phyloP scores from a whole-genome alignment of 2,329 filamentous ascomycete species.

The Pleomassaria siparia region DNA sequence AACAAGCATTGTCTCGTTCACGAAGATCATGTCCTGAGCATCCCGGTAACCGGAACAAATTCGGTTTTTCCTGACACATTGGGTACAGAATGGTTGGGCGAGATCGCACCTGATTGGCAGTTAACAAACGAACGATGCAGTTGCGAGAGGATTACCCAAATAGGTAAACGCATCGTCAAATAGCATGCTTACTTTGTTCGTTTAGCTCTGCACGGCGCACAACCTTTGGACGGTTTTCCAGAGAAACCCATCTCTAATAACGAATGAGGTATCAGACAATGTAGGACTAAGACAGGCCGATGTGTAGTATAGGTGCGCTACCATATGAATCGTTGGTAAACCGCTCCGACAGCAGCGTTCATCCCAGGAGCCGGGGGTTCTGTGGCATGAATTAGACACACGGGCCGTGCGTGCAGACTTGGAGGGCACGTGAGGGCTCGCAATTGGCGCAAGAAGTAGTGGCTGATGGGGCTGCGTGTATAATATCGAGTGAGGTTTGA shows the following conservation, averaged over 20 bases:
- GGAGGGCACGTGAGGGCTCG: neutral
- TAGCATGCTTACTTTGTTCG: constrained; percentile 20
- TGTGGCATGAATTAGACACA: neutral
- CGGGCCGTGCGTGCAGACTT: neutral
- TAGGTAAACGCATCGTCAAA: constrained; percentile 5
- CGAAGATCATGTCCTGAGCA: constrained; percentile 22
- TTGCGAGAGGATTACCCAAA: constrained; percentile 11
- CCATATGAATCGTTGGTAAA: neutral
- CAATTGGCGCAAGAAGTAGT: neutral
- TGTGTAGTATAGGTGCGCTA: neutral
- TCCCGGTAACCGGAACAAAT: constrained; percentile 23
- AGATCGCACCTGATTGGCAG: constrained; percentile 19
- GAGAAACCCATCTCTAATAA: constrained; percentile 15
- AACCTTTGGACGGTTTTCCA: constrained; percentile 21
- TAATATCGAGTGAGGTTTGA: neutral
- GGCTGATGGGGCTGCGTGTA: neutral
- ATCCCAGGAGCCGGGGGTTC: neutral
- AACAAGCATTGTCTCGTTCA: constrained; percentile 18
- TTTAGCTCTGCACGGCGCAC: constrained; percentile 17
- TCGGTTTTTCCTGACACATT: constrained; percentile 20
- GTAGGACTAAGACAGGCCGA: neutral
- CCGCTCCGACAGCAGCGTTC: neutral
- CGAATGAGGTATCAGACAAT: neutral
- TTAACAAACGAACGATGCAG: neutral
- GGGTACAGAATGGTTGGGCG: constrained; percentile 20